These are phyloP conservation scores for Bipolaris victoriae DNA, from an alignment of 2,329 filamentous ascomycete species.

Conservation along the genomic window DNA sequence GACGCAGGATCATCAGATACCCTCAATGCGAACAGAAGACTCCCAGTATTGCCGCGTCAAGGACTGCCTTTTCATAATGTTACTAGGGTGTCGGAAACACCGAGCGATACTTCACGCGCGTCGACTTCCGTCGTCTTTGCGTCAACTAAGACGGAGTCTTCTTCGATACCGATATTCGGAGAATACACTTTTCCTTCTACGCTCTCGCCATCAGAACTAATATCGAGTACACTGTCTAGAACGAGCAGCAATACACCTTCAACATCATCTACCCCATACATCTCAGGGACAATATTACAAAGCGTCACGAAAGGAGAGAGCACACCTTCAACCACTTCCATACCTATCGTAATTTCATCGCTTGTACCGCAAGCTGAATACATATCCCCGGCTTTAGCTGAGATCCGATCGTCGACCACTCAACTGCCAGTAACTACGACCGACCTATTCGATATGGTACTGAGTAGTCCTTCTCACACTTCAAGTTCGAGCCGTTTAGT, in stretches of 20 bases:
- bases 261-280: background rate
- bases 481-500: background rate
- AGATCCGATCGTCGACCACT: background rate
- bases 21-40: background rate
- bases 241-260: background rate
- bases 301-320: background rate
- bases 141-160: slow-evolving; percentile 1
- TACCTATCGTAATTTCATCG: background rate
- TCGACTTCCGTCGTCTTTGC: background rate
- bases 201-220: background rate
- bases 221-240: background rate
- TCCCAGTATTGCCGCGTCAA: slow-evolving; percentile 14
- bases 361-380: background rate
- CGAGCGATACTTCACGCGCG: background rate
- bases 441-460: background rate
- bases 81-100: slow-evolving; percentile 5
- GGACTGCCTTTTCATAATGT: slow-evolving; percentile 12
- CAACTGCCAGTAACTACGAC: background rate
- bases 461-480: background rate
- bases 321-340: background rate
- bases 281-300: background rate
- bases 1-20: slow-evolving; percentile 3
- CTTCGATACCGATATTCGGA: background rate
- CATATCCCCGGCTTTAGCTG: background rate
- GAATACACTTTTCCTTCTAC: background rate